Evolutionary conservation across 768 basidiomycete species (phyloP).

Genomic region (Suillus subluteus): DNA sequence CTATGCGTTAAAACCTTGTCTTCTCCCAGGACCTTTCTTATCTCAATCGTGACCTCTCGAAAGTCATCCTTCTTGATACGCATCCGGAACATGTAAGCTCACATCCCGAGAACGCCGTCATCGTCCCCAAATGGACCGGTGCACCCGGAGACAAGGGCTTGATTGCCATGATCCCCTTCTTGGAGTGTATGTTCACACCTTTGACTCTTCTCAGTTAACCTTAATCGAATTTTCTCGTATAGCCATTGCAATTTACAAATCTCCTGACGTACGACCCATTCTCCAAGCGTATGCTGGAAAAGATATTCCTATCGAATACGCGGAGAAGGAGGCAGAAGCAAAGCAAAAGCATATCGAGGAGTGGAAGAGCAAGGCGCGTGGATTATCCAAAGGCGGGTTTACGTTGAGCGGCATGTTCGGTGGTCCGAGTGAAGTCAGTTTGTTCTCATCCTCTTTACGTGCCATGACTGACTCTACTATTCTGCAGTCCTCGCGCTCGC

Average conservation of each 20-base stretch:
- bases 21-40: slow-evolving; percentile 79
- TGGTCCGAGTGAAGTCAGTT: slow-evolving; percentile 32
- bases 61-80: slow-evolving; percentile 88
- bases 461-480: slow-evolving; percentile 3
- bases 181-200: slow-evolving; percentile 69
- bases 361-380: slow-evolving; percentile 62
- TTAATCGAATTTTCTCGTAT: slow-evolving; percentile 6
- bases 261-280: slow-evolving; percentile 86
- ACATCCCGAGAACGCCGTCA: slow-evolving; percentile 88
- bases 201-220: not conserved
- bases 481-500: slow-evolving; percentile 28
- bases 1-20: not conserved
- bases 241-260: slow-evolving; percentile 94
- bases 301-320: slow-evolving; percentile 88
- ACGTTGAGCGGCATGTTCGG: slow-evolving; percentile 52
- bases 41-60: slow-evolving; percentile 90
- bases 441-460: not conserved
- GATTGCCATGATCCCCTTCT: slow-evolving; percentile 93
- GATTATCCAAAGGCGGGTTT: slow-evolving; percentile 41
- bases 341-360: slow-evolving; percentile 80
- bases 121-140: slow-evolving; percentile 87
- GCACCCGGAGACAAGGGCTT: slow-evolving; percentile 75
- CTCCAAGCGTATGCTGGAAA: slow-evolving; percentile 85
- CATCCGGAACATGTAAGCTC: slow-evolving; percentile 73
- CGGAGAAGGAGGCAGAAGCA: slow-evolving; percentile 81